phyloP scores from a whole-genome alignment of 305 asterid genomes.

The Solanum aculeatissimum region DNA sequence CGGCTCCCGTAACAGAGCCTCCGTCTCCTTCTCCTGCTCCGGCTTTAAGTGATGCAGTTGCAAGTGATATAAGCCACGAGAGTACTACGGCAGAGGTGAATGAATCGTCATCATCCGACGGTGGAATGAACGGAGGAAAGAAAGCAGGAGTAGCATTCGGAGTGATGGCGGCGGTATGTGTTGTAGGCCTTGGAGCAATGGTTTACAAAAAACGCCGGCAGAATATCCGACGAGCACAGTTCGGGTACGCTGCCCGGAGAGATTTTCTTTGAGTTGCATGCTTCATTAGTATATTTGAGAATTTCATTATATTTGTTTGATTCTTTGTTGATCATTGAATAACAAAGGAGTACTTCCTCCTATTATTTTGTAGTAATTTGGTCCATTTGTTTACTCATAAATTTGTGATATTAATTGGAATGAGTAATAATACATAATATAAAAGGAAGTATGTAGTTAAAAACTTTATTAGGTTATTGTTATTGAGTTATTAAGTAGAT shows the following conservation, averaged over 20 bases:
- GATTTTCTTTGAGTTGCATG: conserved; percentile 25
- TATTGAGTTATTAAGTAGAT: too few relatives aligned
- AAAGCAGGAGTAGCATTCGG: conserved; percentile 55
- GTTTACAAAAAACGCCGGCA: conserved; percentile 51
- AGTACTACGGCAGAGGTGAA: conserved; percentile 8
- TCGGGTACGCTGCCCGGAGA: conserved; percentile 24
- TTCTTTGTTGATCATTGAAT: background rate
- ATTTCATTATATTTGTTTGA: background rate
- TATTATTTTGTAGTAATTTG: background rate
- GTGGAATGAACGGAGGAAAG: conserved; percentile 37
- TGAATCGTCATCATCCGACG: background rate
- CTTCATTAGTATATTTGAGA: background rate
- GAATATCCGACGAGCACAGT: conserved; percentile 51
- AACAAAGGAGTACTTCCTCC: background rate
- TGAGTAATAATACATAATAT: too few relatives aligned
- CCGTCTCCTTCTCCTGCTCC: conserved; percentile 22
- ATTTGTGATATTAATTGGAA: too few relatives aligned
- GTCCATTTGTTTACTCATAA: too few relatives aligned
- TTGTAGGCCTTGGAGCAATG: conserved; percentile 30
- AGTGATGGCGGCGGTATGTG: conserved; percentile 32
- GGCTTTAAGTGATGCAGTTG: conserved; percentile 10
- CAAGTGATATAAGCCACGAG: conserved; percentile 13
- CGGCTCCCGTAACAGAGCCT: background rate
- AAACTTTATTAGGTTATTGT: too few relatives aligned
- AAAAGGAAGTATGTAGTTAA: too few relatives aligned